These are phyloP conservation scores for Mucuna pruriens DNA, from an alignment of 306 rosid genomes.

Conservation along the genomic window DNA sequence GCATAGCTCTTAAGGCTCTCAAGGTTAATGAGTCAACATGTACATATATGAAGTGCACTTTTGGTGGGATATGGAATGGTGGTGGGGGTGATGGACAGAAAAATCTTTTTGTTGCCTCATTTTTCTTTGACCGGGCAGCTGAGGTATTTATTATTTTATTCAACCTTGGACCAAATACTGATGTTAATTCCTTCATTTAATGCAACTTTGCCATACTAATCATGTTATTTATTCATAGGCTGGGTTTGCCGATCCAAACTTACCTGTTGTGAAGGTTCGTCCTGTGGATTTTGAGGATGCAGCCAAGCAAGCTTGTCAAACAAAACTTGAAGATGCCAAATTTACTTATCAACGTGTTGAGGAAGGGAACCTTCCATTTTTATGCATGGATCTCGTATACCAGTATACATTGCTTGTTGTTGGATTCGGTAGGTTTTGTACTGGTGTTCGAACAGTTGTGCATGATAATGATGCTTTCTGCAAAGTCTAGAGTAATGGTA, in stretches of 20 bases:
- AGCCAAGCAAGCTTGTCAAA: conserved; percentile 81
- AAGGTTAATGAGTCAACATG: conserved; percentile 75
- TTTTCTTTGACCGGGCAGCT: conserved; percentile 97
- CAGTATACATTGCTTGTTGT: conserved; percentile 74
- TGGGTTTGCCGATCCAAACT: conserved; percentile 75
- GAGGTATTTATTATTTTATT: conserved; percentile 58
- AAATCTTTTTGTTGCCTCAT: conserved; percentile 91
- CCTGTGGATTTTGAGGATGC: conserved; percentile 74
- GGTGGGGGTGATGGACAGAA: conserved; percentile 93
- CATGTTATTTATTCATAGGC: conserved; percentile 51
- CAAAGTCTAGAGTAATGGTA: background rate
- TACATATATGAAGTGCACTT: conserved; percentile 84
- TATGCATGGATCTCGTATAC: conserved; percentile 95
- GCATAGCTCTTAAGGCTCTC: conserved; percentile 65
- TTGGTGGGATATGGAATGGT: conserved; percentile 94
- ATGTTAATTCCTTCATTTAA: background rate
- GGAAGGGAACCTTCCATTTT: conserved; percentile 69
- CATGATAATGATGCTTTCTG: background rate
- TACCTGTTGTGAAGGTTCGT: conserved; percentile 61
- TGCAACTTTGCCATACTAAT: conserved; percentile 31
- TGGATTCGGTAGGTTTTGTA: conserved; percentile 71
- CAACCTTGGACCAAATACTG: conserved; percentile 1
- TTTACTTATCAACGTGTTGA: conserved; percentile 53
- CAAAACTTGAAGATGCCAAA: conserved; percentile 67
- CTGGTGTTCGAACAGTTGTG: background rate